These are phyloP conservation scores for Podosphaera xanthii DNA, from an alignment of 2,329 filamentous ascomycete genomes.

Conservation along the genomic window DNA sequence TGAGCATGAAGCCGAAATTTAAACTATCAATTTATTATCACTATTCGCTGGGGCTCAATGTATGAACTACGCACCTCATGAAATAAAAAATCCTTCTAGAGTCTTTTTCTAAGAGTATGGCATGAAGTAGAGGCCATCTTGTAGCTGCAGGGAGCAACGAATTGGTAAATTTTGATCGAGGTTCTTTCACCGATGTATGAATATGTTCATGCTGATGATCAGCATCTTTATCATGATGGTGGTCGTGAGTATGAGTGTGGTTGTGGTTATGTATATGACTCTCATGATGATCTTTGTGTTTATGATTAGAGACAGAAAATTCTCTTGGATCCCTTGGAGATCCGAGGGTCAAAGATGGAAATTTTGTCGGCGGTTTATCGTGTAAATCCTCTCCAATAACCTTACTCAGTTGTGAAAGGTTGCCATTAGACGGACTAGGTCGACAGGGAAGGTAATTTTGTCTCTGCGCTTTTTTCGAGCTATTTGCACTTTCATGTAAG, in stretches of 20 bases:
- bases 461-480: not conserved
- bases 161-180: slow-evolving; percentile 46
- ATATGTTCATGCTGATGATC: slow-evolving; percentile 8
- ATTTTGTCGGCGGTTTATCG: slow-evolving; percentile 4
- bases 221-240: slow-evolving; percentile 8
- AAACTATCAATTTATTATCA: slow-evolving; percentile 29
- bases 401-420: slow-evolving; percentile 3
- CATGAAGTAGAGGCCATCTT: slow-evolving; percentile 56
- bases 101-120: slow-evolving; percentile 74
- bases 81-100: slow-evolving; percentile 94
- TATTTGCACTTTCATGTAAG: slow-evolving; percentile 7
- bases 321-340: too few species aligned
- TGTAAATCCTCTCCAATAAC: not conserved
- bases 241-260: slow-evolving; percentile 7
- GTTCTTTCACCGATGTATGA: slow-evolving; percentile 12
- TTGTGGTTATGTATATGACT: slow-evolving; percentile 8
- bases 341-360: not conserved
- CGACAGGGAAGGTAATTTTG: slow-evolving; percentile 5
- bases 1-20: slow-evolving; percentile 84
- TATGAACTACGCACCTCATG: slow-evolving; percentile 41
- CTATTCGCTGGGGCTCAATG: not conserved
- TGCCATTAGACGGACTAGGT: slow-evolving; percentile 9
- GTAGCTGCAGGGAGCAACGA: slow-evolving; percentile 48
- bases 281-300: too few species aligned
- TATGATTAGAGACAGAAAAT: too few species aligned